Evolutionary conservation across 257 asterid genomes (phyloP).

Genomic region (Ligustrum vulgare): DNA sequence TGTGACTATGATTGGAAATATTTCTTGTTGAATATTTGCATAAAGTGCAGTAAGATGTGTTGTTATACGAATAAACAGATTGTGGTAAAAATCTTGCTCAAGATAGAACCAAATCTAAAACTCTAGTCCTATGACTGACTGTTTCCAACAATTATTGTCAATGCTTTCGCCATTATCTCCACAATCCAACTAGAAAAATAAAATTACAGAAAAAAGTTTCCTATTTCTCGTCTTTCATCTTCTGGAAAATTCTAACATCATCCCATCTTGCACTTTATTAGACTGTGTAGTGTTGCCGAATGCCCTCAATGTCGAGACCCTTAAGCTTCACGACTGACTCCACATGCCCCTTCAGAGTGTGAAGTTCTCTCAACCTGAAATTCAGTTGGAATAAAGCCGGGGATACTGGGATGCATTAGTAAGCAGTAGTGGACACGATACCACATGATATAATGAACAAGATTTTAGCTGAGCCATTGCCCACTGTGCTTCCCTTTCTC

Average conservation of each 20-base stretch:
- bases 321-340: conserved; percentile 56
- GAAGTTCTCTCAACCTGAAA: conserved; percentile 50
- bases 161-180: background rate
- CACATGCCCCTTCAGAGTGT: conserved; percentile 60
- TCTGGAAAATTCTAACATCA: background rate
- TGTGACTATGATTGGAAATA: no score
- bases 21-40: background rate
- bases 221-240: conserved; percentile 26
- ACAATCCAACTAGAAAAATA: background rate
- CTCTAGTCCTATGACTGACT: conserved; percentile 14
- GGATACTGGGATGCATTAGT: background rate
- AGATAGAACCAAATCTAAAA: conserved; percentile 14
- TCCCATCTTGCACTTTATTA: conserved; percentile 18
- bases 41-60: background rate
- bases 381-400: background rate
- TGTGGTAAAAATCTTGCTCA: background rate
- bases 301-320: conserved; percentile 53
- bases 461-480: no score
- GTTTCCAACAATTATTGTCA: conserved; percentile 15
- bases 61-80: background rate
- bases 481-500: no score
- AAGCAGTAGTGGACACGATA: background rate
- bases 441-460: background rate
- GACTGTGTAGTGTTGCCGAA: conserved; percentile 53
- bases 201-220: conserved; percentile 7